Evolutionary conservation across 2,329 filamentous ascomycete species (phyloP), one percentile per base, ranked within the genome.

Genomic region (Ceratocystis papillata): DNA sequence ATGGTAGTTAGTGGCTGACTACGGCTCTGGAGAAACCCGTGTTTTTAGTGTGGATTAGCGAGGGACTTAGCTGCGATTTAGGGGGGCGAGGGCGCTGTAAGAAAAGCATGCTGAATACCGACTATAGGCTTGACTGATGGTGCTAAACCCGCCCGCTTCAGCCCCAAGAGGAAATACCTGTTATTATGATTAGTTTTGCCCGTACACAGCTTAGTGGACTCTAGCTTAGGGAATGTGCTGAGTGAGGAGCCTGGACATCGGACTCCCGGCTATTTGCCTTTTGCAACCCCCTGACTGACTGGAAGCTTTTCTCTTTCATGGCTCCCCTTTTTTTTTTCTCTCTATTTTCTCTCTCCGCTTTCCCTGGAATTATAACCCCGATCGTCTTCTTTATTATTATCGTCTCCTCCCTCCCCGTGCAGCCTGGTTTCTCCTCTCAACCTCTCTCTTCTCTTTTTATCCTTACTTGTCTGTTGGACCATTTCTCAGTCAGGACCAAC

Each of bases 351-450:
- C 45, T 62, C 41, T 30, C 33, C 53, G n/a, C 33, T 57, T 33
- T 45, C 59, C 53, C 30, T 65, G 61, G 12, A 20, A 30, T 50
- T 50, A 17, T 33, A 37, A 37, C 30, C 7, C 25, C 61, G 25
- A 33, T 63, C 61, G 20, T 48, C 44, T 22, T 57, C 30, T 30
- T 63, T 55, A 63, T 57, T 63, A 66, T 25, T 37, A 63, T 63
- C 28, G 28, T n/a, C 53, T 17, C 61, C 33, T 55, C 48, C 37
- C 25, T 25, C 41, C 7, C n/a, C 15, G 61, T 48, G 15, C 25
- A 46, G 61, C 25, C 61, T 41, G n/a, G 61, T 20, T 12, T 20
- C 48, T 55, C 25, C 33, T 44, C 25, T 44, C 33, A 8, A 22
- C 50, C 41, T 64, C 61, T 30, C 20, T 41, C 17, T 59, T 45